Conservation (phyloP, 2,329 filamentous ascomycete genomes). For the Colletotrichum incanum region DNA sequence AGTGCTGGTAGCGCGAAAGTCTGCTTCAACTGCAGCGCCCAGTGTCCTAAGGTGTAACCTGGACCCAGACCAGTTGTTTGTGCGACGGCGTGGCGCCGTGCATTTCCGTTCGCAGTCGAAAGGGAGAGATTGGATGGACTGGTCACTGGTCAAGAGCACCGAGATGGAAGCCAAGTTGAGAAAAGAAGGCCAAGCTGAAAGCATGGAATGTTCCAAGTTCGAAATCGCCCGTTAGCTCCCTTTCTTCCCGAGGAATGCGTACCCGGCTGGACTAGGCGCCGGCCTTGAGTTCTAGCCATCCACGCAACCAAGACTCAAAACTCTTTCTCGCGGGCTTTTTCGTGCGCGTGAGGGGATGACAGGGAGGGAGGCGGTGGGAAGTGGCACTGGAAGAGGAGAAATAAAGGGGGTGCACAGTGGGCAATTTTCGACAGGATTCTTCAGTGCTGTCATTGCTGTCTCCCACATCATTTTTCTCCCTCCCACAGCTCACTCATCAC, state of each 20-base stretch:
- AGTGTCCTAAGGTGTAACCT: neutral
- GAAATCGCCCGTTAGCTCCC: neutral
- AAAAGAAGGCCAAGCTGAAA: neutral
- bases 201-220: slow-evolving; percentile 12
- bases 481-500: neutral
- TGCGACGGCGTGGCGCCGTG: neutral
- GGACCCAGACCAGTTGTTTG: neutral
- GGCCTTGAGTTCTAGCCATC: neutral
- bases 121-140: neutral
- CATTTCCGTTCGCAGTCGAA: neutral
- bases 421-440: neutral
- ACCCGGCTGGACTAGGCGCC: neutral
- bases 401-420: neutral
- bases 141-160: neutral
- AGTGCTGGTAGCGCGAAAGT: neutral
- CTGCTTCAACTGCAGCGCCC: neutral
- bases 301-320: neutral
- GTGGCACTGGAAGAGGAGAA: neutral
- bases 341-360: neutral
- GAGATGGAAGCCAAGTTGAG: neutral
- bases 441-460: neutral
- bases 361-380: neutral
- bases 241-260: neutral
- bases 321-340: neutral
- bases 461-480: neutral